Evolutionary conservation across 148 eudicot genomes (phyloP), one percentile per base, ranked within the genome.

Genomic region (Cornus controversa): DNA sequence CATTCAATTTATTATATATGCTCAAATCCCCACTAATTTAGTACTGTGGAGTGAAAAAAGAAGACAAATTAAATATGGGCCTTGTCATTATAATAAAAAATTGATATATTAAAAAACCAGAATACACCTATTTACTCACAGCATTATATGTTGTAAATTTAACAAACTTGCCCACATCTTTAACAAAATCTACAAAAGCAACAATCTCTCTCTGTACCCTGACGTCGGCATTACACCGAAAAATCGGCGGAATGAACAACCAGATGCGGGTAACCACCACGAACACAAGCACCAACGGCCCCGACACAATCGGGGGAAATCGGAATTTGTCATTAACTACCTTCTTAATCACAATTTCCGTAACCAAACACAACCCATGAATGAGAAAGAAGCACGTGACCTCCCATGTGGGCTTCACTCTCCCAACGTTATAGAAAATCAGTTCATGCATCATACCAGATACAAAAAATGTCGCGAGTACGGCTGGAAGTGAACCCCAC

Each of bases 201-300:
- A 79, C 79, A 58, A 69, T 69, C 82, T 90, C 94, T 18, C 72
- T 79, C 25, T 81, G 31, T 5, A 60, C 81, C 79, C 77, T 84
- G 1, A 54, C 34, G 15, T 76, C 88, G 2, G 69, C 76, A 8
- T 79, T 66, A 16, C 71, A 78, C 70, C 85, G 73, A 68, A 89
- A 36, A 69, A 87, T 67, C 27, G 87, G 87, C n/a, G 93, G 93
- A 67, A 89, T 26, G 36, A 91, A 88, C 62, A 89, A 58, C 89
- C 87, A 83, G 29, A 73, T 42, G n/a, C 88, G 76, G 8, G 88
- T 84, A 0, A 22, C 72, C 23, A 89, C 47, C 83, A 87, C 86
- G 69, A 87, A 86, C 14, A 53, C 76, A 10, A 83, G 10, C 15
- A 87, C 82, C 22, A 65, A 18, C 53, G 80, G 69, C 71, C 90